Evolutionary conservation across 805 yeast species (phyloP), one percentile per base, ranked within the genome.

Genomic region (Candida ovalis): DNA sequence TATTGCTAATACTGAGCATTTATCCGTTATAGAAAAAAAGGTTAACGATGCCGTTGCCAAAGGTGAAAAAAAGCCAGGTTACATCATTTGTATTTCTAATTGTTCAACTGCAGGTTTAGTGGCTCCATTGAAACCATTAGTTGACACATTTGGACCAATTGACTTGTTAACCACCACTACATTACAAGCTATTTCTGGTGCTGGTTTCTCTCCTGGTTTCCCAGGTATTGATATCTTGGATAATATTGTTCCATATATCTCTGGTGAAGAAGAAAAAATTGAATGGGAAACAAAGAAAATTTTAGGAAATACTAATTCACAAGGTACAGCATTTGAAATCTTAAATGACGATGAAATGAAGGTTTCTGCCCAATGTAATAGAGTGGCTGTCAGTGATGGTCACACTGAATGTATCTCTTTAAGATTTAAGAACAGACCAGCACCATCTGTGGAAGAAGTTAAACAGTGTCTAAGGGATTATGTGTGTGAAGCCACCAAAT

Each of bases 211-310:
- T 9, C 99, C 99, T 43, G 99, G 99, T 67, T 96, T 91, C 48
- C 82, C 96, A 21, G 94, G 96, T 55, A 91, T 94, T 69, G 98
- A 94, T 64, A 82, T 92, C 47, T 76, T 94, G 60, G 99, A 94
- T 71, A 94, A 94, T 72, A 78, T 94, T 57, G 89, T 94, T 47
- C 99, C 99, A 38, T 94, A 74, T 77, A 94, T 94, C 63, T 76
- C 90, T 55, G 97, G 98, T 41, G 99, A 94, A 72, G 99, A 94
- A 73, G 99, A 94, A 59, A 94, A 94, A 73, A 88, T 94, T 60
- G 99, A 94, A 72, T 90, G 96, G 95, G 99, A 94, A 75, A 90
- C 98, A 46, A 87, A 88, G 66, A 94, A 94, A 74, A 94, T 94
- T 56, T 77, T 94, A 61, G 97, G 97, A 54, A 64, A 73, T 46